Conservation (phyloP, 1,139 yeast species). For the Blastobotrys ciferrii region DNA sequence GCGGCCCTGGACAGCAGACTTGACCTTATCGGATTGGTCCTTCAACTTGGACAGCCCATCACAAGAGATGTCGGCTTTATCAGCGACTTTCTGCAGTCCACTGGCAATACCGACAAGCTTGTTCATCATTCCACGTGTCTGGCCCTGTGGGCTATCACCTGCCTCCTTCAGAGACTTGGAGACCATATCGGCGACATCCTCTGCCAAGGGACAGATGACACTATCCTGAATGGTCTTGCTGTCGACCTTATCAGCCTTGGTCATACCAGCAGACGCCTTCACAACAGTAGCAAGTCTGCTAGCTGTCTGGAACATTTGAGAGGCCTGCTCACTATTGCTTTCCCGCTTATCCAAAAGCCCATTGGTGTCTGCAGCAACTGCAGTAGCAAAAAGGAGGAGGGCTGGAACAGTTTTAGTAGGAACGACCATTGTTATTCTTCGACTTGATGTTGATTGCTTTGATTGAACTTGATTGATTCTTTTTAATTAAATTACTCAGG, state of each 20-base stretch:
- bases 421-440: not conserved
- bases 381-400: not conserved
- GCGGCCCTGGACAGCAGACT: not conserved
- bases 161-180: slow-evolving; percentile 1
- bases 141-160: slow-evolving; percentile 5
- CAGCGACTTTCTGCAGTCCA: not conserved
- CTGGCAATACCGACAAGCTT: not conserved
- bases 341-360: not conserved
- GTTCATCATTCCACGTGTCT: slow-evolving; percentile 4
- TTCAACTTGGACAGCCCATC: slow-evolving; percentile 6
- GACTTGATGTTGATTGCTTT: not conserved
- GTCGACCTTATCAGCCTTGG: not conserved
- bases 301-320: not conserved
- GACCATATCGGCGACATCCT: slow-evolving; percentile 2
- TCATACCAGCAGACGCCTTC: not conserved
- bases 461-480: too few species aligned
- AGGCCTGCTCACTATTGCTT: not conserved
- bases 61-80: not conserved
- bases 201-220: slow-evolving; percentile 6
- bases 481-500: not conserved
- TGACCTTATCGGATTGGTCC: slow-evolving; percentile 4
- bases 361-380: not conserved
- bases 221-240: not conserved
- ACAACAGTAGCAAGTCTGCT: not conserved
- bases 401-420: not conserved